Evolutionary conservation across 768 basidiomycete species (phyloP), one percentile per base, ranked within the genome.

Genomic region (Agrocybe praecox): DNA sequence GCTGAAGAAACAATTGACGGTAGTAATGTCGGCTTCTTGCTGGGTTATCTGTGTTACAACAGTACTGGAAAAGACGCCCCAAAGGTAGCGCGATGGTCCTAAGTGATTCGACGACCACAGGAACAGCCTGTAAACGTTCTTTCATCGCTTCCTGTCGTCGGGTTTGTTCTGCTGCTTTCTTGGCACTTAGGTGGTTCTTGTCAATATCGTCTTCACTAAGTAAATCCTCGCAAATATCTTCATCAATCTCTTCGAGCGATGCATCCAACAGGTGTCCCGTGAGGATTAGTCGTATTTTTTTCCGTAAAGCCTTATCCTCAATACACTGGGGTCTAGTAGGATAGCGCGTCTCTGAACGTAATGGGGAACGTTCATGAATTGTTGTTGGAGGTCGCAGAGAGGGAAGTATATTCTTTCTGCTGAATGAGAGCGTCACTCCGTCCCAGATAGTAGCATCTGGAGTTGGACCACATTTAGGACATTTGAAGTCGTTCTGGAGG

Each of bases 371-470:
- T 0, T 47, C 29, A 29, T 60, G 48, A 2, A 62, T n/a, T 1
- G 57, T 52, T 18, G 71, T 73, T 2, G 72, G 73, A 1, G 73
- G 70, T 7, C 53, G 42, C 4, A 73, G 60, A 0, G 67, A 59
- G 1, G 66, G 44, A 1, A 61, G 46, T 0, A 72, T 34, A 42
- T 71, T 68, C 49, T 71, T 69, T 5, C 60, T 56, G 47, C 61
- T 67, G 56, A 71, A 76, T 0, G 70, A 65, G 1, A 74, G 56
- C 1, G 70, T 70, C 0, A 74, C 69, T 0, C 72, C 70, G 59
- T 75, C 71, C 65, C 69, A 73, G 34, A 75, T 73, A 6, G 64
- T 62, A 24, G 59, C 63, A 23, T 67, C 62, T 2, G 72, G 73
- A 18, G 29, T 33, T 0, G 64, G 60, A 1, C 72, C 71, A 60